phyloP scores from a whole-genome alignment of 1,284 basidiomycete species.

The Wolfiporia cocos region DNA sequence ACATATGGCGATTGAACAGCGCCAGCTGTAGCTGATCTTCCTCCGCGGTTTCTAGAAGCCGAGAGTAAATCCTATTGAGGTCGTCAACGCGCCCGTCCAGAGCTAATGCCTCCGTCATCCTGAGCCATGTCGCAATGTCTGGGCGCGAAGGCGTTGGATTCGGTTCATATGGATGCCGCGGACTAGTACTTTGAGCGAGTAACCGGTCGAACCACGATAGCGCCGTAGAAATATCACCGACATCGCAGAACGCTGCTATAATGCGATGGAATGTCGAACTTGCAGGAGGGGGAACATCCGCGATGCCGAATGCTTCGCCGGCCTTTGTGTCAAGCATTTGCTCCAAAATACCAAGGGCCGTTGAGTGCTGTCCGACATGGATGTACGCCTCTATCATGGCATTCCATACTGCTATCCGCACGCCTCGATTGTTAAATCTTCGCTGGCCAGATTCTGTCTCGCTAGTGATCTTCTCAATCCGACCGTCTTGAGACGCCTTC shows the following conservation, averaged over 20 bases:
- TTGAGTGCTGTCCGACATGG: constrained; percentile 53
- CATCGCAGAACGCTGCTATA: constrained; percentile 60
- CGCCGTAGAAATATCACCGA: constrained; percentile 60
- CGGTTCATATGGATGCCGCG: constrained; percentile 33
- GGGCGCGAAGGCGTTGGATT: constrained; percentile 43
- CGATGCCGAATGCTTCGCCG: constrained; percentile 27
- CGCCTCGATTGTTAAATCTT: constrained; percentile 12
- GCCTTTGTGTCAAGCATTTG: constrained; percentile 58
- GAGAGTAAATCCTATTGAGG: constrained; percentile 46
- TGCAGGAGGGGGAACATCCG: constrained; percentile 51
- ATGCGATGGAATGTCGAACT: constrained; percentile 61
- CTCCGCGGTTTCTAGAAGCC: constrained; percentile 28
- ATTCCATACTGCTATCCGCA: constrained; percentile 57
- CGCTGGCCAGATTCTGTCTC: constrained; percentile 2
- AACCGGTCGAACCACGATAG: constrained; percentile 68
- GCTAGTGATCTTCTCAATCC: constrained; percentile 23
- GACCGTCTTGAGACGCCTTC: constrained; percentile 32
- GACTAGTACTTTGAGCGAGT: constrained; percentile 35
- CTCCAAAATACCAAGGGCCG: constrained; percentile 67
- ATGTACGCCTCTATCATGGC: constrained; percentile 77
- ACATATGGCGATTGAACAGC: constrained; percentile 25
- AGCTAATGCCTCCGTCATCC: constrained; percentile 50
- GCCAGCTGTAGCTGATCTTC: constrained; percentile 32
- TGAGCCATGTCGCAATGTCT: constrained; percentile 40
- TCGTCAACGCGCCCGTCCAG: constrained; percentile 41